Conservation (phyloP, 2,329 filamentous ascomycete genomes). For the Trichoderma sp. region DNA sequence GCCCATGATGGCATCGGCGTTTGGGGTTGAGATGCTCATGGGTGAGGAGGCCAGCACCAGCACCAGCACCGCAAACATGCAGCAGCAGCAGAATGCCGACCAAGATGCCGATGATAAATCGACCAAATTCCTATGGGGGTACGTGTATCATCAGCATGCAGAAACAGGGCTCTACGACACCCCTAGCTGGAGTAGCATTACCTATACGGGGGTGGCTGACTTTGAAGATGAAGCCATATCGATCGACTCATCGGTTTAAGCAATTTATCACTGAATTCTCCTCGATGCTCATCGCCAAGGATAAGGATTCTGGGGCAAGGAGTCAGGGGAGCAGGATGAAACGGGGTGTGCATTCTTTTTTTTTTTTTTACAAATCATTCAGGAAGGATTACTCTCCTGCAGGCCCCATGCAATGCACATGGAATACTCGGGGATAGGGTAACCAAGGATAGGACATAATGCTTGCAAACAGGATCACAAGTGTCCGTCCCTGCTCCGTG, state of each 20-base stretch:
- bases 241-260: neutral
- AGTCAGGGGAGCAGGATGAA: neutral
- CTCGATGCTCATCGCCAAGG: neutral
- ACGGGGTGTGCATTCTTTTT: neutral
- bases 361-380: neutral
- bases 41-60: neutral
- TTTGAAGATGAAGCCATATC: neutral
- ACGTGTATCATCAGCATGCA: neutral
- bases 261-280: neutral
- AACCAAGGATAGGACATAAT: neutral
- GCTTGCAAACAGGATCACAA: neutral
- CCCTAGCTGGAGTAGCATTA: neutral
- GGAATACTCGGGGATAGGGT: neutral
- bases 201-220: neutral
- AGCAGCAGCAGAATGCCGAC: neutral
- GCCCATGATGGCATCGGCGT: conserved; percentile 31
- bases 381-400: neutral
- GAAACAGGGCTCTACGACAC: neutral
- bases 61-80: neutral
- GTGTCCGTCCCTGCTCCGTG: neutral
- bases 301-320: neutral
- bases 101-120: neutral
- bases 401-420: neutral
- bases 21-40: conserved; percentile 23
- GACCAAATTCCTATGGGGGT: neutral